Conservation (phyloP, 2,329 filamentous ascomycete genomes). For the Diaporthe vaccinii region DNA sequence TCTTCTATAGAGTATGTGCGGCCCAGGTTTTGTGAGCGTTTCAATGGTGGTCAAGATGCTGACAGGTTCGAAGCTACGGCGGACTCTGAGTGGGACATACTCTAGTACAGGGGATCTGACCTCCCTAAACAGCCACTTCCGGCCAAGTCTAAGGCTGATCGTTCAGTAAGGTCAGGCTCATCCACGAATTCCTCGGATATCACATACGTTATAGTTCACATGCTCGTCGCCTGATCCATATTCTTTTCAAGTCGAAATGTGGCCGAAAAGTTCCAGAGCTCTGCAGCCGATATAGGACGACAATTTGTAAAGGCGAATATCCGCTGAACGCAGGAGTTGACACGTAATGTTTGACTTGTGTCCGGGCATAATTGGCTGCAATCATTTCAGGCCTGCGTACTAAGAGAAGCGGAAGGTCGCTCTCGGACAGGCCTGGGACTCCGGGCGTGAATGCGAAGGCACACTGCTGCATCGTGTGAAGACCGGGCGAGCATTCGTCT, state of each 20-base stretch:
- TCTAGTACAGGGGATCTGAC: not conserved
- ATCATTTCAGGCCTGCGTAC: not conserved
- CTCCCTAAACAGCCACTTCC: not conserved
- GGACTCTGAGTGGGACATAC: not conserved
- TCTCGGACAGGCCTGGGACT: not conserved
- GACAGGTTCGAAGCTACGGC: not conserved
- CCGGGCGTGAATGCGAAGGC: not conserved
- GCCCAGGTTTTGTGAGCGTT: not conserved
- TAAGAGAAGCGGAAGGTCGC: not conserved
- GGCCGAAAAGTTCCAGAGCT: not conserved
- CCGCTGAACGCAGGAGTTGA: not conserved
- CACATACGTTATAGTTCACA: not conserved
- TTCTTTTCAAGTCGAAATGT: not conserved
- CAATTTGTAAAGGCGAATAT: not conserved
- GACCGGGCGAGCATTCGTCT: not conserved
- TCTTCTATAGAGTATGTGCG: not conserved
- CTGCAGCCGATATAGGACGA: not conserved
- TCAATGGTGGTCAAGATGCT: not conserved
- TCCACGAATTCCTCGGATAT: not conserved
- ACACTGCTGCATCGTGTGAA: not conserved
- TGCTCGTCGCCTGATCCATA: no score
- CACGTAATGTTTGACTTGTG: conserved; percentile 13
- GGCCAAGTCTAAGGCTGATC: not conserved
- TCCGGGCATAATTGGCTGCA: conserved; percentile 9
- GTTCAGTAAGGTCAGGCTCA: not conserved